Base-by-base conservation (phyloP, 768 basidiomycete genomes). In the Serendipita sp. region DNA sequence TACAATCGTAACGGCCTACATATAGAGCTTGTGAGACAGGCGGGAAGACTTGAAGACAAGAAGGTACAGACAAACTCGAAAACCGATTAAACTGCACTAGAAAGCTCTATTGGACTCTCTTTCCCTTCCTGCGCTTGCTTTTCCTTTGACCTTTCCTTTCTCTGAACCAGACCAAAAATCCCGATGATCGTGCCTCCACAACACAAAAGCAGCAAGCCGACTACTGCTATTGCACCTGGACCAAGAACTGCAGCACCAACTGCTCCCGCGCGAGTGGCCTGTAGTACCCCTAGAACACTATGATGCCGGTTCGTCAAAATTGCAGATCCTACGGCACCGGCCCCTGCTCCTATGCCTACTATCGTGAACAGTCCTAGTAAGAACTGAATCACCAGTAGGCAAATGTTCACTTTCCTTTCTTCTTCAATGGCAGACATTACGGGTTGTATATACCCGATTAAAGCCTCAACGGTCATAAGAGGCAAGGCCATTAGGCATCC, bases 211-310 rank as follows among this genome's bases (percentile, higher is more conserved):
- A 58, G 17, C n/a, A 58, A 58, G 4, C 22, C 24, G 24, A 58
- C 11, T 13, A 33, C 5, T n/a, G 30, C 53, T 22, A 58, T 4
- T n/a, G 30, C 53, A 24, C 53, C 53, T 30, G 53, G 53, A 34
- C 53, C 53, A 9, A 58, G 53, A 28, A 58, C 33, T 20, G 53
- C 53, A 22, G 53, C 30, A 9, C 53, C 53, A 4, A 58, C 53
- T 31, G 53, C 53, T 31, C 53, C 53, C 14, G 53, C 53, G n/a
- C 53, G 53, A n/a, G 53, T 58, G 24, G 53, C 53, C 26, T 22
- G 24, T 31, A 58, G 53, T n/a, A 34, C 33, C 9, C 33, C 53
- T 58, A 58, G 17, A 24, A 34, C 33, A n/a, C 31, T 11, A 33
- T 28, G 17, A 20, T 48, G n/a, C 7, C 45, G 7, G 17, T 11